phyloP scores from a whole-genome alignment of 1,284 basidiomycete species.

The Heterobasidion parviporum region DNA sequence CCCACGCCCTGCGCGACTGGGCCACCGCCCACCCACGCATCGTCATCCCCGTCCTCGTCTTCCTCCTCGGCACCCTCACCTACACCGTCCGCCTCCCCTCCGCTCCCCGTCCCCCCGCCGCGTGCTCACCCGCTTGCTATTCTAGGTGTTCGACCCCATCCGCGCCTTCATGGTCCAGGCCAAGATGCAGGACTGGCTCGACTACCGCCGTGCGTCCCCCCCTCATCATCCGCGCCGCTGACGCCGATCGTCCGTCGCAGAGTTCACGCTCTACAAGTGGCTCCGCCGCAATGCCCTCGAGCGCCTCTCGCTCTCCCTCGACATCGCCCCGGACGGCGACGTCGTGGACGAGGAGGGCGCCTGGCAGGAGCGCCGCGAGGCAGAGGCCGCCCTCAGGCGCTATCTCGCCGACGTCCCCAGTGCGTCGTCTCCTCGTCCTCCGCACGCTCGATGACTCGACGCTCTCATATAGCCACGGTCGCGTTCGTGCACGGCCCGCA shows the following conservation, averaged over 20 bases:
- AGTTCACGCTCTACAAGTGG: slow-evolving; percentile 62
- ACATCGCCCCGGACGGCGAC: slow-evolving; percentile 1
- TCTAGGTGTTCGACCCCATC: slow-evolving; percentile 86
- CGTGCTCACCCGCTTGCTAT: neutral
- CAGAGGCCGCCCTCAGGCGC: slow-evolving; percentile 55
- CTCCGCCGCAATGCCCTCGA: slow-evolving; percentile 49
- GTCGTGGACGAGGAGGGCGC: slow-evolving; percentile 27
- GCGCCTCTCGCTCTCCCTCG: slow-evolving; percentile 27
- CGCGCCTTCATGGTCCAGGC: slow-evolving; percentile 79
- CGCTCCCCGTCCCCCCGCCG: slow-evolving; percentile 5
- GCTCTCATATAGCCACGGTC: slow-evolving; percentile 41
- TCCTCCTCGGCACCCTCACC: slow-evolving; percentile 82
- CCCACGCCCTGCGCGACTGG: slow-evolving; percentile 79
- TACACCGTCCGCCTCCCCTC: slow-evolving; percentile 62
- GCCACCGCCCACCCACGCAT: slow-evolving; percentile 81
- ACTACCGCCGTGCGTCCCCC: slow-evolving; percentile 46
- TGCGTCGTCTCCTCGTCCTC: slow-evolving; percentile 19
- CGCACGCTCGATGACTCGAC: neutral
- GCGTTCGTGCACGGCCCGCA: slow-evolving; percentile 88
- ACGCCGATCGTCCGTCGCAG: slow-evolving; percentile 23
- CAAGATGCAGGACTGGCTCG: slow-evolving; percentile 80
- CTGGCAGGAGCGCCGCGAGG: slow-evolving; percentile 82
- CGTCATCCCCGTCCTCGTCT: slow-evolving; percentile 77
- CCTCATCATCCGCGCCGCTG: neutral
- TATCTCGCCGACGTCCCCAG: slow-evolving; percentile 75